Evolutionary conservation across 179 eudicot genomes (phyloP).

Genomic region (Actinidia chinensis): DNA sequence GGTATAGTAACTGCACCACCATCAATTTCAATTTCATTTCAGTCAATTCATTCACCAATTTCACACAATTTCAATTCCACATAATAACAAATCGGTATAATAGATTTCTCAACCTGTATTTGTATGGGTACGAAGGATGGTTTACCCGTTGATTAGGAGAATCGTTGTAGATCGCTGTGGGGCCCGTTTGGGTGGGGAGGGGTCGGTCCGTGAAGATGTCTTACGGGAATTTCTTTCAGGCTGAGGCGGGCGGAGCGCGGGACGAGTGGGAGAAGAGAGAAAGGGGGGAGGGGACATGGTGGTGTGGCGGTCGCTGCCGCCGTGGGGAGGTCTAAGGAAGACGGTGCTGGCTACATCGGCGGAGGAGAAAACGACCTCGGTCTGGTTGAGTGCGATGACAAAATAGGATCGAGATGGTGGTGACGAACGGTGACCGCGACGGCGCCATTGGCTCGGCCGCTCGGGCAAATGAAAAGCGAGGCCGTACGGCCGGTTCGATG

Average conservation of each 20-base stretch:
- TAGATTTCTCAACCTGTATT: background rate
- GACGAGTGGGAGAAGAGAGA: conserved; percentile 41
- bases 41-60: background rate
- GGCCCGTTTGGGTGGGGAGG: conserved; percentile 45
- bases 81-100: background rate
- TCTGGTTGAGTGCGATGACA: background rate
- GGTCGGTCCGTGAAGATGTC: conserved; percentile 46
- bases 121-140: background rate
- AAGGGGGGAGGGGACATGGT: conserved; percentile 63
- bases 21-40: no score
- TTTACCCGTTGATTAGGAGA: conserved; percentile 73
- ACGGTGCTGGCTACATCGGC: conserved; percentile 17
- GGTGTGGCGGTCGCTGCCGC: conserved; percentile 30
- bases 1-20: conserved; percentile 69
- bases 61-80: background rate
- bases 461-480: no score
- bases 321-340: conserved; percentile 23
- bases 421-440: background rate
- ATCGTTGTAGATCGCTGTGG: conserved; percentile 76
- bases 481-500: no score
- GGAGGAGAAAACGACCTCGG: conserved; percentile 18
- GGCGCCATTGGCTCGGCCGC: no score
- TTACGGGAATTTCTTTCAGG: conserved; percentile 32
- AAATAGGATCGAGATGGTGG: conserved; percentile 25
- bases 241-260: conserved; percentile 18